phyloP scores from a whole-genome alignment of 176 grass and related monocot genomes.

The Aegilops tauschii region DNA sequence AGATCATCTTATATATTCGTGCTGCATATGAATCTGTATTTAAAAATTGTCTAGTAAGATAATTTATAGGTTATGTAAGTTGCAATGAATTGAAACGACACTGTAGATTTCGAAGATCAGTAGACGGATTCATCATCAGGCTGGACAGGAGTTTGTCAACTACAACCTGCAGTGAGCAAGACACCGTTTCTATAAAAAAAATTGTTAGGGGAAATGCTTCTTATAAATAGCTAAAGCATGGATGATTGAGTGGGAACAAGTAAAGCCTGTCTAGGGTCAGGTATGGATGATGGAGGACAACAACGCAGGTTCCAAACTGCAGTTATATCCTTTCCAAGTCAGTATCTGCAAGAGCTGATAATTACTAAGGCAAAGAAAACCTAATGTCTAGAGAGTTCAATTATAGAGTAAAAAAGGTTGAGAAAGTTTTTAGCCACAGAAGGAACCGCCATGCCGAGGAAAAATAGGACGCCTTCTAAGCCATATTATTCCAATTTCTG shows the following conservation, averaged over 20 bases:
- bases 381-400: not conserved
- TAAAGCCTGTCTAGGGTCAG: slow-evolving; percentile 1
- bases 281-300: not conserved
- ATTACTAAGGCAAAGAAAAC: not conserved
- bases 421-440: not conserved
- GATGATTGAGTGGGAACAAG: not conserved
- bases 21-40: not conserved
- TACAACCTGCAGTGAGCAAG: not conserved
- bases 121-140: not conserved
- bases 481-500: not conserved
- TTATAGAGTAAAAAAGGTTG: not conserved
- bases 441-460: not conserved
- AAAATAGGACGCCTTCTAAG: not conserved
- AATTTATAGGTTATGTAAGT: not conserved
- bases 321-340: not conserved
- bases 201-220: not conserved
- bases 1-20: not conserved
- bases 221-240: not conserved
- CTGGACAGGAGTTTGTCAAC: not conserved
- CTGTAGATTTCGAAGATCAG: not conserved
- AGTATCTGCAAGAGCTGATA: not conserved
- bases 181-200: not conserved
- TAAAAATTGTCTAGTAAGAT: not conserved
- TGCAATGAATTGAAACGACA: not conserved
- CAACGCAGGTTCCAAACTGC: not conserved